Percentiles rank a stretch among this genome's conserved stretches.
phyloP scores from a whole-genome alignment of 108 stramenopile species.

The Thalassiosira profunda region DNA sequence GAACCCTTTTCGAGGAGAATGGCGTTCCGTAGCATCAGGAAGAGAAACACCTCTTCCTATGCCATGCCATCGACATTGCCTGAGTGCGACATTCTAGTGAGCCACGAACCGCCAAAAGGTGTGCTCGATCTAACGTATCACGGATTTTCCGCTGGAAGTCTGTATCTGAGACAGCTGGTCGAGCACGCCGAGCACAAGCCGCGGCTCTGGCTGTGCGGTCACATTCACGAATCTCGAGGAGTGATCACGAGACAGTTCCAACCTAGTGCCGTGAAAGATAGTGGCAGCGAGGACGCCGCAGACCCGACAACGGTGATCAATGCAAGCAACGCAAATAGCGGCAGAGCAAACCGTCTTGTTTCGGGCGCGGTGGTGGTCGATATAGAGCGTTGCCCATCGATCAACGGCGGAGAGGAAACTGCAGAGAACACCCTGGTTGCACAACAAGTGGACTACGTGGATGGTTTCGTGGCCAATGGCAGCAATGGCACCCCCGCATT shows the following conservation, averaged over 20 bases:
- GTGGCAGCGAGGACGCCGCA: constrained; percentile 12
- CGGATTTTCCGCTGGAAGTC: constrained; percentile 59
- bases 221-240: constrained; percentile 82
- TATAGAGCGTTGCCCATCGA: constrained; percentile 26
- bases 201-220: constrained; percentile 70
- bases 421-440: constrained; percentile 21
- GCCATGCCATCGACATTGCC: not conserved
- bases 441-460: not conserved
- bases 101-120: constrained; percentile 72
- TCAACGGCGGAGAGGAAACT: constrained; percentile 5
- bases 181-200: constrained; percentile 44
- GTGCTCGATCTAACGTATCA: constrained; percentile 62
- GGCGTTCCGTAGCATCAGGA: constrained; percentile 38
- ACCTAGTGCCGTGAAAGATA: too few species aligned
- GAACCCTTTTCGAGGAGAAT: constrained; percentile 53
- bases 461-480: not conserved
- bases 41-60: not conserved
- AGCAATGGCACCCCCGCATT: not conserved
- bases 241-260: constrained; percentile 24
- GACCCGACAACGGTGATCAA: constrained; percentile 66
- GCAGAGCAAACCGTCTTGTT: constrained; percentile 59
- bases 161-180: constrained; percentile 52
- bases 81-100: constrained; percentile 68
- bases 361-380: constrained; percentile 67
- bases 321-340: constrained; percentile 80